Conservation (phyloP, 306 rosid genomes). For the Pueraria montana region DNA sequence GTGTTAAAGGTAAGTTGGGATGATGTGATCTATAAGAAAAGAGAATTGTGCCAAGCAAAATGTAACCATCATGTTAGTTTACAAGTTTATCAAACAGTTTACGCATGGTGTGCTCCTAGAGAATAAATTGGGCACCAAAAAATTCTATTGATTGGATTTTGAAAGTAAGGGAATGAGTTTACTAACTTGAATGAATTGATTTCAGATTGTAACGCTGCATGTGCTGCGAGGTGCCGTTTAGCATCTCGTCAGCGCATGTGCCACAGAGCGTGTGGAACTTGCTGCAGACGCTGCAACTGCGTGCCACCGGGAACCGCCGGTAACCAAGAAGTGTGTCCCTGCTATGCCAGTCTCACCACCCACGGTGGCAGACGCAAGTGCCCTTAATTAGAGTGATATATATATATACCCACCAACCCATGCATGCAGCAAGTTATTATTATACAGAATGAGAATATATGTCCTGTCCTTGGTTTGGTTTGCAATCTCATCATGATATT, state of each 20-base stretch:
- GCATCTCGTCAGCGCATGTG: constrained; percentile 67
- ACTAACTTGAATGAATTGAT: background rate
- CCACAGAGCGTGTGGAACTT: constrained; percentile 76
- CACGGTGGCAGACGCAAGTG: constrained; percentile 78
- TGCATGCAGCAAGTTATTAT: background rate
- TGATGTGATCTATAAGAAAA: no score
- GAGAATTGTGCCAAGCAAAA: no score
- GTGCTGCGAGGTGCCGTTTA: constrained; percentile 60
- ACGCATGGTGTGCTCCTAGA: background rate
- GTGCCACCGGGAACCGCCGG: constrained; percentile 83
- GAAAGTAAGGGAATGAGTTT: background rate
- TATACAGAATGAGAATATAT: background rate
- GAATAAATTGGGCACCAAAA: background rate
- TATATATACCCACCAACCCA: background rate
- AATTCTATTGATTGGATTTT: background rate
- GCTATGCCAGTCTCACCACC: constrained; percentile 74
- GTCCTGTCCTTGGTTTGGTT: background rate
- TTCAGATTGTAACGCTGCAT: constrained; percentile 65
- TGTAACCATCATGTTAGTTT: no score
- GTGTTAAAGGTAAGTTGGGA: no score
- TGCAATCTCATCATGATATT: background rate
- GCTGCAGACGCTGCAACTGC: constrained; percentile 71
- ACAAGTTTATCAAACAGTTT: background rate
- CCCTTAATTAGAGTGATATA: constrained; percentile 53
- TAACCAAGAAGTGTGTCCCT: constrained; percentile 72